Conservation (phyloP, 208 protist species). For the Perkinsela sp. region DNA sequence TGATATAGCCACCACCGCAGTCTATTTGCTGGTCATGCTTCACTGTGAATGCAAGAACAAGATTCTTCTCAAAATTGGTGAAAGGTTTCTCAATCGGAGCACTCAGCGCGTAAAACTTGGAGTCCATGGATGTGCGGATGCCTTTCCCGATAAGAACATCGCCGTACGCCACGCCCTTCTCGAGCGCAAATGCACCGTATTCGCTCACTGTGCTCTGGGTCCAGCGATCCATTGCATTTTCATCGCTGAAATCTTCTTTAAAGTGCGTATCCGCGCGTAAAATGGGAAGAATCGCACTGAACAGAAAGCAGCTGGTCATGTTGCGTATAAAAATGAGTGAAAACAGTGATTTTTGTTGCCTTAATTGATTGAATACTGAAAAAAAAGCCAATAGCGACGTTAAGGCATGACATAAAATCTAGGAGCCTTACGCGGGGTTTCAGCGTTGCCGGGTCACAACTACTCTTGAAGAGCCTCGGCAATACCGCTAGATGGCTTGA, state of each 20-base stretch:
- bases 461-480: too few species aligned
- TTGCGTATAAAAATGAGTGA: too few species aligned
- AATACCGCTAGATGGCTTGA: too few species aligned
- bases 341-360: too few species aligned
- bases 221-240: not conserved
- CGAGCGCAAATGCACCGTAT: not conserved
- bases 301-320: too few species aligned
- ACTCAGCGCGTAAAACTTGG: constrained; percentile 54
- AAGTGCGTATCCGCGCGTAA: not conserved
- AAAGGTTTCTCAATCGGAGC: constrained; percentile 26
- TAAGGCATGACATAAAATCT: too few species aligned
- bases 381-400: too few species aligned
- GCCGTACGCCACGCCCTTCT: constrained; percentile 3
- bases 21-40: constrained; percentile 59
- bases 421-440: too few species aligned
- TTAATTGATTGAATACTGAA: too few species aligned
- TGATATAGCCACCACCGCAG: constrained; percentile 76
- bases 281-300: too few species aligned
- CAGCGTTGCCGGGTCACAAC: too few species aligned
- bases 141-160: constrained; percentile 35
- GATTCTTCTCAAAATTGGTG: constrained; percentile 39
- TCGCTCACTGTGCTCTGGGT: not conserved
- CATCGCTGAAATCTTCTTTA: not conserved
- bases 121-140: constrained; percentile 48
- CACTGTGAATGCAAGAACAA: constrained; percentile 68